phyloP scores from a whole-genome alignment of 202 grass and related monocot genomes.

The Musa balbisiana region DNA sequence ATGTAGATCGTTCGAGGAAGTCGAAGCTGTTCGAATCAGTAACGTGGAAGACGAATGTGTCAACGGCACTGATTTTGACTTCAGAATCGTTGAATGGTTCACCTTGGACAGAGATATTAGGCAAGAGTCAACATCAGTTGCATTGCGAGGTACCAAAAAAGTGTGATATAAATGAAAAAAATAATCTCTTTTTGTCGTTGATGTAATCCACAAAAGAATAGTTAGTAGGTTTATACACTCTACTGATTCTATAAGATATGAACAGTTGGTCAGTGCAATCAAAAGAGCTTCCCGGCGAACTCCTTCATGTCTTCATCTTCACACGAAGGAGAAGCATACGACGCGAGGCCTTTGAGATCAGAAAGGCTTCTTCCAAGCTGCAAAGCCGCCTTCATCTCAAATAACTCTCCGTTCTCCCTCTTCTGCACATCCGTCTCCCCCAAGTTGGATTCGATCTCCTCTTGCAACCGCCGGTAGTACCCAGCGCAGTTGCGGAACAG shows the following conservation, averaged over 20 bases:
- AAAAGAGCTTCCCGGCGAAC: conserved; percentile 7
- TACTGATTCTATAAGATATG: neutral
- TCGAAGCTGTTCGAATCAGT: too few species aligned
- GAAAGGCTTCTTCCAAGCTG: conserved; percentile 6
- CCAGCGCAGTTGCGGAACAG: conserved; percentile 18
- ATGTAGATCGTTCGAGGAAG: too few species aligned
- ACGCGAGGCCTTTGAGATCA: neutral
- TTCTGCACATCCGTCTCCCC: neutral
- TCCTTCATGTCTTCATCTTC: neutral
- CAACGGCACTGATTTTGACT: too few species aligned
- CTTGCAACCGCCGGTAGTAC: conserved; percentile 1
- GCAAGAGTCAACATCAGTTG: too few species aligned
- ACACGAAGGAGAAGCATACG: neutral
- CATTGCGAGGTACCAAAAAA: too few species aligned
- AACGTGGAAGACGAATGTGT: too few species aligned
- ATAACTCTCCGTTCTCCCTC: conserved; percentile 14
- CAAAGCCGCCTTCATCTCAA: conserved; percentile 13
- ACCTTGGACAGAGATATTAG: too few species aligned
- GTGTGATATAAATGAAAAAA: too few species aligned
- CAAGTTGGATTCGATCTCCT: conserved; percentile 3
- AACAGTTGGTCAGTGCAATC: neutral
- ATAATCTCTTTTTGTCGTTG: too few species aligned
- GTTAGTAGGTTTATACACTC: too few species aligned
- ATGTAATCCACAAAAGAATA: neutral
- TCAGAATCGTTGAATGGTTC: too few species aligned